Evolutionary conservation across 192 early-diverging fungal species (phyloP).

Genomic region (Entophlyctis helioformis): DNA sequence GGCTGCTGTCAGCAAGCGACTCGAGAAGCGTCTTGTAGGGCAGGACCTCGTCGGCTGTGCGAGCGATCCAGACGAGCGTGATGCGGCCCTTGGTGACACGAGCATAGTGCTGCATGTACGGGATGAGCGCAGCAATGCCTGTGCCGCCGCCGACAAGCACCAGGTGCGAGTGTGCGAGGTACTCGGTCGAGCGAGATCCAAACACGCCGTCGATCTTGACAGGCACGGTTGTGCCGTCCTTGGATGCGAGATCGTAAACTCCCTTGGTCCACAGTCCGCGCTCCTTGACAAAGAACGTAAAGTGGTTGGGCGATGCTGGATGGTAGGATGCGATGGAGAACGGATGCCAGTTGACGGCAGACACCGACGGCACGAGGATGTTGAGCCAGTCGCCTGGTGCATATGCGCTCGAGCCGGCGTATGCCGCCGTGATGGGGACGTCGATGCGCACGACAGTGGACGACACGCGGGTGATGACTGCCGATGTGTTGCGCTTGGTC

Average conservation of each 20-base stretch:
- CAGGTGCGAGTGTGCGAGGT: neutral
- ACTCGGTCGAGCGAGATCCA: neutral
- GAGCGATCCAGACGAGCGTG: slow-evolving; percentile 1
- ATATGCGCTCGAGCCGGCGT: neutral
- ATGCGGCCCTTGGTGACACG: neutral
- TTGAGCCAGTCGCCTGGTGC: slow-evolving; percentile 13
- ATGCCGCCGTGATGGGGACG: neutral
- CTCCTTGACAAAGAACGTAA: neutral
- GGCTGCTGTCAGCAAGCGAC: neutral
- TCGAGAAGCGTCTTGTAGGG: neutral
- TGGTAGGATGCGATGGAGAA: slow-evolving; percentile 6
- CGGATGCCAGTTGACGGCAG: slow-evolving; percentile 8
- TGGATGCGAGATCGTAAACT: too few species aligned
- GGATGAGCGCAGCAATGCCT: slow-evolving; percentile 10
- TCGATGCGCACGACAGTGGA: neutral
- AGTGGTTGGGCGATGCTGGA: neutral
- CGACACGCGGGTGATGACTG: neutral
- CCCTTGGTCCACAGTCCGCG: slow-evolving; percentile 3
- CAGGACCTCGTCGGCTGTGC: neutral
- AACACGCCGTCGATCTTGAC: slow-evolving; percentile 6
- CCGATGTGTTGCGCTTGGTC: neutral
- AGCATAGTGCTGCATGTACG: slow-evolving; percentile 2
- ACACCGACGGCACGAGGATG: slow-evolving; percentile 4
- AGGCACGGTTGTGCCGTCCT: neutral
- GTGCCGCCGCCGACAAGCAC: slow-evolving; percentile 10